phyloP scores from a whole-genome alignment of 1,284 basidiomycete genomes.

The Baeospora myosura region DNA sequence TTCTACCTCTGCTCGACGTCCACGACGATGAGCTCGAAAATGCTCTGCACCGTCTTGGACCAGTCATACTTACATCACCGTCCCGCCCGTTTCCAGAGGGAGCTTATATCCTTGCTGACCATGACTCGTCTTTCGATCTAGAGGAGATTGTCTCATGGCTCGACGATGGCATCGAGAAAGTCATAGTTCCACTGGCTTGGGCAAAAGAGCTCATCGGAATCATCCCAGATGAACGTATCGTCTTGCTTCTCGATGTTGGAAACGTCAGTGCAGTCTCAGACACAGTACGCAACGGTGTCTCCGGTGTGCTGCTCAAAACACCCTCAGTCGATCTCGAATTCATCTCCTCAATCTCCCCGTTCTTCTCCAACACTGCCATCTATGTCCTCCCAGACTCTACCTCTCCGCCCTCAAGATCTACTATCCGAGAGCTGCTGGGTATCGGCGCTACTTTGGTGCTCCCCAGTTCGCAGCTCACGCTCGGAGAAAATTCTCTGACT shows the following conservation, averaged over 20 bases:
- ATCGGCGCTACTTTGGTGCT: conserved; percentile 68
- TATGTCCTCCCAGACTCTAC: conserved; percentile 50
- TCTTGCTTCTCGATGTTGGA: conserved; percentile 67
- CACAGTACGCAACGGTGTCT: conserved; percentile 62
- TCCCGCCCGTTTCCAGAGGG: conserved; percentile 24
- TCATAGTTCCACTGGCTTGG: conserved; percentile 62
- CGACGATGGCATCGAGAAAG: conserved; percentile 71
- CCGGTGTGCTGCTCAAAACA: conserved; percentile 72
- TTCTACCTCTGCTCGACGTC: conserved; percentile 55
- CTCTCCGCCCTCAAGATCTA: conserved; percentile 41
- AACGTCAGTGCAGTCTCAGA: conserved; percentile 71
- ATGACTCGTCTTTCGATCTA: conserved; percentile 35
- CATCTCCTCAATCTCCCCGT: conserved; percentile 65
- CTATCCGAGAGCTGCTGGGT: conserved; percentile 47
- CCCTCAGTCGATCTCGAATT: conserved; percentile 60
- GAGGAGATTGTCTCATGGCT: conserved; percentile 62
- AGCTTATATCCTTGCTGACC: conserved; percentile 52
- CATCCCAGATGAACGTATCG: conserved; percentile 66
- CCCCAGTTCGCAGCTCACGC: conserved; percentile 66
- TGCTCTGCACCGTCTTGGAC: conserved; percentile 67
- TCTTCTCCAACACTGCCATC: conserved; percentile 59
- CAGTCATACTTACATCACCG: conserved; percentile 48
- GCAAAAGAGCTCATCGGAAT: conserved; percentile 61
- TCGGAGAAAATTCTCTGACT: conserved; percentile 41
- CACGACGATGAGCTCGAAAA: conserved; percentile 41